These are phyloP conservation scores for Trametes gibbosa DNA, from an alignment of 768 basidiomycete genomes.

Conservation along the genomic window DNA sequence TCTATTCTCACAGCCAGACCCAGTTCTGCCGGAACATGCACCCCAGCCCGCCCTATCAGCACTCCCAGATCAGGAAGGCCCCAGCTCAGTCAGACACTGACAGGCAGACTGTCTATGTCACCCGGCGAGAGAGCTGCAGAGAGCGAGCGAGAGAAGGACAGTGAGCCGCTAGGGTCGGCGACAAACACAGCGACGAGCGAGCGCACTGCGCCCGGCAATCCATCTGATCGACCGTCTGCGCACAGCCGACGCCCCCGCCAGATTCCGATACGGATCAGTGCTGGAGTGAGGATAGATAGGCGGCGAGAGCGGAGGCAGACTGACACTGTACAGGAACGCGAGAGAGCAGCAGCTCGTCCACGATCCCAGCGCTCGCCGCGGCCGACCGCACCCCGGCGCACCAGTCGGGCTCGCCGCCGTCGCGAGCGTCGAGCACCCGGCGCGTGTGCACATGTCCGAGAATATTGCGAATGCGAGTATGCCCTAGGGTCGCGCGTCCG, in stretches of 20 bases:
- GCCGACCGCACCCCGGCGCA: too few relatives aligned
- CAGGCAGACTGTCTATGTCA: too few relatives aligned
- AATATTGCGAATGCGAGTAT: too few relatives aligned
- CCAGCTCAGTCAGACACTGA: neutral
- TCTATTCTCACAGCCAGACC: neutral
- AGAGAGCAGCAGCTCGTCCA: neutral
- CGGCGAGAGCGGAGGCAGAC: neutral
- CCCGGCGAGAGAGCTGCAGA: neutral
- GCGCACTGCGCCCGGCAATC: neutral
- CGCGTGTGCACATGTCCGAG: conserved; percentile 1
- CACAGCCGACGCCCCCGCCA: neutral
- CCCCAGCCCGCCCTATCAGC: neutral
- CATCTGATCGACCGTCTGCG: neutral
- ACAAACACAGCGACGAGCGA: too few relatives aligned
- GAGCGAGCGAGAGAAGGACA: neutral
- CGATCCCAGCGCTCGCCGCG: too few relatives aligned
- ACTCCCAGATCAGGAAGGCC: neutral
- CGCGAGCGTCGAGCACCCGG: neutral
- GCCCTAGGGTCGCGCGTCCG: too few relatives aligned
- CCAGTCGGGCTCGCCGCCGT: neutral
- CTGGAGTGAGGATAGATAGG: neutral
- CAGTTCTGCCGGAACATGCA: neutral
- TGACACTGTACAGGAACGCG: neutral
- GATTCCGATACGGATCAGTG: neutral
- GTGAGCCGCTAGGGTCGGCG: neutral